Evolutionary conservation across 2,329 filamentous ascomycete genomes (phyloP), one percentile per base, ranked within the genome.

Genomic region (Fusarium irregulare): DNA sequence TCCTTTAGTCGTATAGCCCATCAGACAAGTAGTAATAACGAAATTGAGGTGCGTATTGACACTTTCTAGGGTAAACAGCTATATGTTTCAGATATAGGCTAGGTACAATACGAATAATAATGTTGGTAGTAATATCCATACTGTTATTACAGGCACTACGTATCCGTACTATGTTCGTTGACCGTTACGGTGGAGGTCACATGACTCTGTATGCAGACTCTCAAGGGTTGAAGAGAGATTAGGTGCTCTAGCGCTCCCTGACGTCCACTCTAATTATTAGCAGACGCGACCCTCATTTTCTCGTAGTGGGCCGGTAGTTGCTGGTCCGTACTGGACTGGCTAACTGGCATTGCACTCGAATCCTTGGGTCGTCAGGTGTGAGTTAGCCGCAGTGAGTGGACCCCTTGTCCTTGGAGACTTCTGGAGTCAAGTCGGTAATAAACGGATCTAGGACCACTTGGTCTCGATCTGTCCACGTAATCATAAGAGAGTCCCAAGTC

Each of bases 221-320:
- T 55, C 55, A 30, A 44, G 45, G 63, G 44, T 51, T 51, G 32
- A 66, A 45, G 63, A 60, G 49, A 56, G 23, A 66, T 69, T 65
- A 42, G 45, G 51, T 69, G 40, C 25, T 20, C 47, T 49, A 34
- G 30, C 37, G 49, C 67, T 71, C 64, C 51, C 48, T 40, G 50
- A 56, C 63, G 54, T 68, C 49, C 46, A 46, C 54, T 70, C 48
- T 53, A 21, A 53, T 53, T 16, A 53, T 34, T 37, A 27, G 56
- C 25, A 55, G 46, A 50, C 50, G 48, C 53, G 54, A 59, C 56
- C 54, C 32, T 70, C 37, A 58, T 46, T 25, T 45, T 46, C 37
- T 45, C 37, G 32, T 51, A 56, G 68, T 65, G 68, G 67, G 46
- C 42, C 68, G 64, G 68, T 65, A 71, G 59, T 65, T 62, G 63